Base-by-base conservation (phyloP, 2,329 filamentous ascomycete genomes). In the Epichloe amarillans region DNA sequence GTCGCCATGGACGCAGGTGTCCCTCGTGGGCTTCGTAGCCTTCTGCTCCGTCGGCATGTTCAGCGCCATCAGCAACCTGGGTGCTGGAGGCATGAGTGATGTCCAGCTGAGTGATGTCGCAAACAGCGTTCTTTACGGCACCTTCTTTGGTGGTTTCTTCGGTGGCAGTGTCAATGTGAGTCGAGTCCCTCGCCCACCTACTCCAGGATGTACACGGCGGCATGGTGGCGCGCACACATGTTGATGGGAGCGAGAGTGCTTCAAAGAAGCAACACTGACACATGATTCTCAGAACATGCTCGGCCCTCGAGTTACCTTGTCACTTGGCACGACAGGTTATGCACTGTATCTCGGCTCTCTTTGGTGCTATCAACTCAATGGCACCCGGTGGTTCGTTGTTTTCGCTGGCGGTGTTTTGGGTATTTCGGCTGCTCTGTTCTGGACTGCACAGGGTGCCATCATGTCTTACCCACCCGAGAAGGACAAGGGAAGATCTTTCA, bases 401-500 rank as follows among this genome's bases (percentile, higher is more conserved):
- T 88, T 89, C 58, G 80, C 86, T 3, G 86, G 86, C 57, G 82
- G 81, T 17, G 73, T 88, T 54, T 77, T 90, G 44, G 86, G 86
- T 66, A 69, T 87, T 51, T 89, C 85, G 61, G 86, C 86, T 44
- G 86, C 84, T 63, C 73, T 91, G 42, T 73, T 91, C 37, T 91
- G 86, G 86, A 83, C 83, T 37, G 86, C 84, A 1, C 86, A 91
- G 68, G 86, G 86, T 53, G 82, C 84, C 52, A 86, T 90, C 62
- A 90, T 95, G 81, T 82, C 85, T 40, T 95, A 95, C 66, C 89
- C 89, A 1, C 73, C 77, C 15, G 89, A 95, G 69, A 68, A 79
- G 35, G 78, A 80, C 56, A 95, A 95, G 73, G 89, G 89, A 42
- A 82, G 83, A 53, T 95, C 88, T 66, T 94, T 95, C 66, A 86